Percentiles rank a stretch among this genome's conserved stretches.
These are phyloP conservation scores for Gilbertella persicaria DNA, from an alignment of 371 early-diverging fungal genomes.

Conservation along the genomic window DNA sequence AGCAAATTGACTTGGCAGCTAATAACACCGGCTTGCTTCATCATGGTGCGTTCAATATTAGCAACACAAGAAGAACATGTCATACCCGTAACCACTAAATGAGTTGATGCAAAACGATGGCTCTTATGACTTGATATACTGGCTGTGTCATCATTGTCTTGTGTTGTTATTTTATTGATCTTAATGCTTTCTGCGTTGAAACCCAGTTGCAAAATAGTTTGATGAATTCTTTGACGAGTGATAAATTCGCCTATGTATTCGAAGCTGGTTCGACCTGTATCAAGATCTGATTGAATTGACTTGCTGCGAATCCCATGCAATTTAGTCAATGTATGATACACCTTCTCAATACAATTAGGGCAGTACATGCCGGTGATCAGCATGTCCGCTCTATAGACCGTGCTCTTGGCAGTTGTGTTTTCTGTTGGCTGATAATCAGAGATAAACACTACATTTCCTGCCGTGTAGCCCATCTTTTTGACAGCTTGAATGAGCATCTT, in stretches of 20 bases:
- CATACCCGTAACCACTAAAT: conserved; percentile 73
- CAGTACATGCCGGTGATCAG: conserved; percentile 73
- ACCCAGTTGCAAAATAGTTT: conserved; percentile 48
- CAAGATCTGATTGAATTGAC: conserved; percentile 45
- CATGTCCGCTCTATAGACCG: conserved; percentile 29
- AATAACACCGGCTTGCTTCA: conserved; percentile 57
- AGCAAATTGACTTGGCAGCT: conserved; percentile 69
- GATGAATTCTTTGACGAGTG: conserved; percentile 38
- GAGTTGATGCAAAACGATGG: conserved; percentile 23
- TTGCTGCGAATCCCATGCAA: conserved; percentile 37
- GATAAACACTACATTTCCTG: conserved; percentile 37
- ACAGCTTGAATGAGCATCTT: conserved; percentile 48
- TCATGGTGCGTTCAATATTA: conserved; percentile 62
- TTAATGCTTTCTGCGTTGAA: conserved; percentile 58
- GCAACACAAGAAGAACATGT: conserved; percentile 84
- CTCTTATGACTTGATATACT: conserved; percentile 12
- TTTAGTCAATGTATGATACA: conserved; percentile 44
- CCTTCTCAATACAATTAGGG: conserved; percentile 59
- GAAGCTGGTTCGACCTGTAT: conserved; percentile 50
- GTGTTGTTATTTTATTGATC: conserved; percentile 31
- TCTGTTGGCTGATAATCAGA: conserved; percentile 1
- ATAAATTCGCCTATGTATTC: conserved; percentile 34
- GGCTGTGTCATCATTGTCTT: conserved; percentile 3
- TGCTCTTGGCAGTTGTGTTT: not conserved
- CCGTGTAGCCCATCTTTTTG: conserved; percentile 65